Evolutionary conservation across 306 rosid genomes (phyloP).

Genomic region (Fagus crenata): DNA sequence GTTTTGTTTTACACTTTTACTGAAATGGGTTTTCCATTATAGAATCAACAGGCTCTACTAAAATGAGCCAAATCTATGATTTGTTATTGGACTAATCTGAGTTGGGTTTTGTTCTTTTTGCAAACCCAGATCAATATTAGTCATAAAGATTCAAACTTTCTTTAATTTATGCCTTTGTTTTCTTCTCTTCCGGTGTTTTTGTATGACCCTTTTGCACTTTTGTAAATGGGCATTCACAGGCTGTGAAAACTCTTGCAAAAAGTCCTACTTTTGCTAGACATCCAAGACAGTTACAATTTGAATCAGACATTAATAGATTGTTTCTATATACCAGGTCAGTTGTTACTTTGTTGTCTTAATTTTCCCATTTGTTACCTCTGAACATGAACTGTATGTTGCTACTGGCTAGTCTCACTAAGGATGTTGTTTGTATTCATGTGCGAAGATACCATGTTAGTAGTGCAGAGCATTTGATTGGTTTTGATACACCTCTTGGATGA

Average conservation of each 20-base stretch:
- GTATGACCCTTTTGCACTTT: not conserved
- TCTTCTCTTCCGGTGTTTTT: not conserved
- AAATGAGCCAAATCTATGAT: no score
- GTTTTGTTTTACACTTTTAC: not conserved
- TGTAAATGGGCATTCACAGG: constrained; percentile 40
- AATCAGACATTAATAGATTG: constrained; percentile 80
- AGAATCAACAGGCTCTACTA: not conserved
- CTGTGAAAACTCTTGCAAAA: constrained; percentile 61
- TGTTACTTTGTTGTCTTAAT: constrained; percentile 8
- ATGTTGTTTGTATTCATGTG: not conserved
- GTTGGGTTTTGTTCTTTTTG: not conserved
- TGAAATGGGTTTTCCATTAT: not conserved
- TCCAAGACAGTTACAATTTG: constrained; percentile 73
- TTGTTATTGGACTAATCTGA: not conserved
- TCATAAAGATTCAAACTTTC: not conserved
- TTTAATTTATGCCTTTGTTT: not conserved
- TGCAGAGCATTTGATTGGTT: not conserved
- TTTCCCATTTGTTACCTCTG: not conserved
- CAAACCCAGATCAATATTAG: not conserved
- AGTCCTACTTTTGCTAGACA: constrained; percentile 57
- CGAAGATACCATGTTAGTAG: not conserved
- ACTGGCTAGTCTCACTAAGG: not conserved
- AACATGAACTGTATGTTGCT: not conserved
- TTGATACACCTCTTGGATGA: not conserved
- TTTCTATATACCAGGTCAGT: constrained; percentile 79